Percentiles rank a stretch among this genome's conserved stretches.
phyloP scores from a whole-genome alignment of 1,139 yeast species.

The Yamadazyma spencermartinsiae region DNA sequence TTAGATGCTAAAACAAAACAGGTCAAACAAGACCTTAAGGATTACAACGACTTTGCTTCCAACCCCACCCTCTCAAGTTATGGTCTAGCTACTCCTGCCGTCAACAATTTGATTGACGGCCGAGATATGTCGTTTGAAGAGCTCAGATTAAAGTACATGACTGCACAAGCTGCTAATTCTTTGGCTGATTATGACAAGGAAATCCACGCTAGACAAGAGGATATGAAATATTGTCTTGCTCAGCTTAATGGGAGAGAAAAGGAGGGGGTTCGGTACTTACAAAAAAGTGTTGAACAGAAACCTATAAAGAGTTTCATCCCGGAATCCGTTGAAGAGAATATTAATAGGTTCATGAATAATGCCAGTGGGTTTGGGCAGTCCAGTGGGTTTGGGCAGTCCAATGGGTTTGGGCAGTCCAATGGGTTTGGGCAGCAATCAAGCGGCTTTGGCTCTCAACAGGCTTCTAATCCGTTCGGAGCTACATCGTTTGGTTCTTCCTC shows the following conservation, averaged over 20 bases:
- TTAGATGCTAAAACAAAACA: conserved; percentile 13
- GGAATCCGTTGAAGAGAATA: conserved; percentile 27
- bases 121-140: conserved; percentile 63
- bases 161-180: conserved; percentile 38
- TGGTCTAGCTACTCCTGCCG: conserved; percentile 29
- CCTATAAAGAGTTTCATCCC: conserved; percentile 43
- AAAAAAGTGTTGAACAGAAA: conserved; percentile 38
- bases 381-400: conserved; percentile 3
- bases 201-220: conserved; percentile 41
- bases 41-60: conserved; percentile 10
- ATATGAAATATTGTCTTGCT: conserved; percentile 46
- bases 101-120: conserved; percentile 42
- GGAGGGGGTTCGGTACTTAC: conserved; percentile 60
- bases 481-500: not conserved
- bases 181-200: conserved; percentile 40
- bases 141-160: conserved; percentile 45
- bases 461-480: conserved; percentile 14
- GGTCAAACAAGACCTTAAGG: conserved; percentile 16
- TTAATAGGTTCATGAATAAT: conserved; percentile 15
- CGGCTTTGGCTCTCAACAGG: conserved; percentile 13
- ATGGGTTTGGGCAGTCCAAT: conserved; percentile 8
- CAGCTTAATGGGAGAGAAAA: conserved; percentile 40
- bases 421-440: not conserved
- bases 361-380: conserved; percentile 8
- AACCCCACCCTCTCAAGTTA: conserved; percentile 26